Conservation (phyloP, 225 moss, liverwort and hornwort species). For the Takakia lepidozioides region DNA sequence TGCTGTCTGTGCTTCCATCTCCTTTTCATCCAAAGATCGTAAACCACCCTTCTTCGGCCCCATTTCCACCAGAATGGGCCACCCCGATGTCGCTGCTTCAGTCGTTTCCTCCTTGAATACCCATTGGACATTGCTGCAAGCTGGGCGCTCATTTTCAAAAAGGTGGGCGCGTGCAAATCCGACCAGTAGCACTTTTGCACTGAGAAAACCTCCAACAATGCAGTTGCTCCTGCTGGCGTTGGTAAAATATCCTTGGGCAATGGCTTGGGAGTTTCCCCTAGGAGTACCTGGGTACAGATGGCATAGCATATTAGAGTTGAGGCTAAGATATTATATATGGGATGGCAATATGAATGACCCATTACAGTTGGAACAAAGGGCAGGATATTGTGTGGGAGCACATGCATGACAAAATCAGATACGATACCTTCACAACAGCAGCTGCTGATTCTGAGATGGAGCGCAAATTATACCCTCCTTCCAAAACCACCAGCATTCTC, state of each 20-base stretch:
- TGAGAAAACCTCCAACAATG: constrained; percentile 68
- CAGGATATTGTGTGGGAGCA: background rate
- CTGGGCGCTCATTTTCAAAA: constrained; percentile 35
- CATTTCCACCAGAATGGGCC: constrained; percentile 69
- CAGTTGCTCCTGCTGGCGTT: constrained; percentile 54
- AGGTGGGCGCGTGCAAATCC: constrained; percentile 52
- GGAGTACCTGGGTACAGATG: constrained; percentile 54
- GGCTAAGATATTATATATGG: too few species aligned
- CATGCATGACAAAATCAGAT: background rate
- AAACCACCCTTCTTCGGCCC: constrained; percentile 46
- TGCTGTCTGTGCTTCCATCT: constrained; percentile 39
- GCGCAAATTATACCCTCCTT: constrained; percentile 95
- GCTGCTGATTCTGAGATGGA: constrained; percentile 89
- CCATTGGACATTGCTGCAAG: constrained; percentile 27
- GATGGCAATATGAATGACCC: too few species aligned
- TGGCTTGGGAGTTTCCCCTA: constrained; percentile 59
- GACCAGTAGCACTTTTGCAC: constrained; percentile 69
- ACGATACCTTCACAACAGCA: constrained; percentile 74
- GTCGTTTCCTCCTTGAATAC: constrained; percentile 25
- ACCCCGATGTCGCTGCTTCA: constrained; percentile 39
- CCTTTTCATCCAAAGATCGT: constrained; percentile 43
- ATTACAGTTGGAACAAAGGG: too few species aligned
- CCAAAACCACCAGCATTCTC: constrained; percentile 73
- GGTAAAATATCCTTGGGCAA: constrained; percentile 55
- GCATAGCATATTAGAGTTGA: constrained; percentile 7